Conservation (phyloP, 148 eudicot species). For the Spergularia bocconei region DNA sequence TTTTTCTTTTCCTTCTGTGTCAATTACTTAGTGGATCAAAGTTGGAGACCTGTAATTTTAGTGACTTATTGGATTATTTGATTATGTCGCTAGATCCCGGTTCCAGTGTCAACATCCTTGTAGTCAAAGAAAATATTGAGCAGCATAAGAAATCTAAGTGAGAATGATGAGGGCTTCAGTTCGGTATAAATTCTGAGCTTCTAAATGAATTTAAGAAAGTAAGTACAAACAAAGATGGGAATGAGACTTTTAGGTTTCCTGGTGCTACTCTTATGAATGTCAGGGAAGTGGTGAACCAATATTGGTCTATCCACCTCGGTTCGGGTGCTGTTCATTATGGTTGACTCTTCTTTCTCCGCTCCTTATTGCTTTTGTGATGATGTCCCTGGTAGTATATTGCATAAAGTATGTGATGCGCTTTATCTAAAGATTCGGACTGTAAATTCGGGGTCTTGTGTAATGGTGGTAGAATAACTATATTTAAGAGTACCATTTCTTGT, state of each 20-base stretch:
- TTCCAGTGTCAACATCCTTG: background rate
- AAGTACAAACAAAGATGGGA: background rate
- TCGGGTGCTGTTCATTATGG: too few relatives aligned
- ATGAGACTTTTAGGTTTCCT: background rate
- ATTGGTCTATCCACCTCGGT: too few relatives aligned
- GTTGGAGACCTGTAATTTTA: slow-evolving; percentile 1
- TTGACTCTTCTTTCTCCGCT: too few relatives aligned
- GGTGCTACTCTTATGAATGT: background rate
- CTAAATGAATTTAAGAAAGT: background rate
- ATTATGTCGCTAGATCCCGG: background rate
- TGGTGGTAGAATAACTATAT: too few relatives aligned
- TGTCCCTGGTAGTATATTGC: too few relatives aligned
- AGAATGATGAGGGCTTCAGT: background rate
- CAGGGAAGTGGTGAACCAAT: background rate
- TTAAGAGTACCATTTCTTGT: too few relatives aligned
- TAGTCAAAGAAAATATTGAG: background rate
- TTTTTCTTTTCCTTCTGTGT: background rate
- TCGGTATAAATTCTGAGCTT: background rate
- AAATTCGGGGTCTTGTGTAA: too few relatives aligned
- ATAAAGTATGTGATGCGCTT: too few relatives aligned
- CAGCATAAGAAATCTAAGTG: background rate
- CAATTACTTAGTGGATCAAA: background rate
- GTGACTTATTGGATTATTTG: background rate
- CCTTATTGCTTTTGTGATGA: too few relatives aligned
- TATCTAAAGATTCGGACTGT: too few relatives aligned